Percentiles rank a stretch among this genome's conserved stretches.
phyloP scores from a whole-genome alignment of 805 yeast species.

The Maudiozyma bulderi region DNA sequence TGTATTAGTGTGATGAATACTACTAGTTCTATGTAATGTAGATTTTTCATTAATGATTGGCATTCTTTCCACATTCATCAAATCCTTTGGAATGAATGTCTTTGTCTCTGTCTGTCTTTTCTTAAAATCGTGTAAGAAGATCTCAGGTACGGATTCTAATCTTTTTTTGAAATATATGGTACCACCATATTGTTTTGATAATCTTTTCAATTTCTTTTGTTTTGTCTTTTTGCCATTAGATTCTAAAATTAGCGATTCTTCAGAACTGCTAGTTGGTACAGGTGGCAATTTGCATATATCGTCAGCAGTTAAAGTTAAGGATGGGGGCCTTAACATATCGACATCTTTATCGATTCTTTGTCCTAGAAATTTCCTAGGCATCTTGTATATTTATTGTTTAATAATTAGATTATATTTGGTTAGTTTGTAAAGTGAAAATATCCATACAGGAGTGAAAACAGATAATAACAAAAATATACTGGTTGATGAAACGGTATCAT shows the following conservation, averaged over 20 bases:
- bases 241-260: neutral
- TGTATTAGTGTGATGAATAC: neutral
- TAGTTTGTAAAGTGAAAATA: neutral
- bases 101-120: neutral
- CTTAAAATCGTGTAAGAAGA: conserved; percentile 20
- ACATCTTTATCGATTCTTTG: conserved; percentile 17
- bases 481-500: too few relatives aligned
- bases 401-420: neutral
- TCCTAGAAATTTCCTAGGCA: conserved; percentile 27
- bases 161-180: conserved; percentile 21
- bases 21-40: neutral
- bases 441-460: neutral
- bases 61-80: neutral
- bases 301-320: conserved; percentile 21
- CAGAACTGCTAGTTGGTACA: conserved; percentile 3
- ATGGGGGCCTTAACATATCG: conserved; percentile 26
- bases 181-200: conserved; percentile 22
- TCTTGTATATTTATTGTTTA: conserved; percentile 2
- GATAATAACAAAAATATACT: too few relatives aligned
- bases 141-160: conserved; percentile 26
- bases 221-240: neutral
- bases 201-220: conserved; percentile 4
- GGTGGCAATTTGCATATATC: conserved; percentile 23
- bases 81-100: neutral
- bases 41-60: neutral